Percentiles rank a stretch among this genome's conserved stretches.
Evolutionary conservation across 2,329 filamentous ascomycete genomes (phyloP).

Genomic region (Stachybotrys chlorohalonatus): DNA sequence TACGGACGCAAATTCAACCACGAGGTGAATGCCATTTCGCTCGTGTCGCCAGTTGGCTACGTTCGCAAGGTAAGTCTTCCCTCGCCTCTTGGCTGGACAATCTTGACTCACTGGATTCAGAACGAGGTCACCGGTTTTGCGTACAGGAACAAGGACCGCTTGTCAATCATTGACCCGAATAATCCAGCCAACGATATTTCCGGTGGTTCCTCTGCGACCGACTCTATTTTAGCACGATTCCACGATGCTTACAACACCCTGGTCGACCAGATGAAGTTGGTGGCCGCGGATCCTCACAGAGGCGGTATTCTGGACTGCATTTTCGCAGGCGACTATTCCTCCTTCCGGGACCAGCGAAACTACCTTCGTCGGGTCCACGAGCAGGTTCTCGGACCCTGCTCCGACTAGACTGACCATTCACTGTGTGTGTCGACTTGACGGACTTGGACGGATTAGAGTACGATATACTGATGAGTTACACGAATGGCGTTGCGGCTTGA

Average conservation of each 20-base stretch:
- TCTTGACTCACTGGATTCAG: conserved; percentile 16
- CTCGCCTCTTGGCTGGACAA: conserved; percentile 3
- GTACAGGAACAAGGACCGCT: conserved; percentile 54
- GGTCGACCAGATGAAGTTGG: conserved; percentile 44
- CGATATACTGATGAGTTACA: too few species aligned
- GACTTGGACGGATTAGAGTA: neutral
- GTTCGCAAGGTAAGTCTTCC: conserved; percentile 60
- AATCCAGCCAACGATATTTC: conserved; percentile 79
- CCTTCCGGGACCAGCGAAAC: conserved; percentile 60
- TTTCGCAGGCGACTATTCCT: conserved; percentile 69
- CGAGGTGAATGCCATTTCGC: conserved; percentile 58
- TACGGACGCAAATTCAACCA: conserved; percentile 80
- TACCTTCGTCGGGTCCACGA: conserved; percentile 48
- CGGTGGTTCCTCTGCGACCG: conserved; percentile 68
- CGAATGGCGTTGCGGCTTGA: neutral
- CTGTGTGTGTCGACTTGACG: neutral
- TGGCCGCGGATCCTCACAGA: conserved; percentile 24
- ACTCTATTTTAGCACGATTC: conserved; percentile 61
- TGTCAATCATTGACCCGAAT: conserved; percentile 91
- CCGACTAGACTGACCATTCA: conserved; percentile 8
- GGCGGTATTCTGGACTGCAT: conserved; percentile 57
- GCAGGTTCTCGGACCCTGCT: conserved; percentile 23
- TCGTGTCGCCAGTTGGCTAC: conserved; percentile 62
- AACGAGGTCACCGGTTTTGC: conserved; percentile 33
- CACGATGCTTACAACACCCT: conserved; percentile 51